Evolutionary conservation across 768 basidiomycete species (phyloP).

Genomic region (Xerocomus spinulosus): DNA sequence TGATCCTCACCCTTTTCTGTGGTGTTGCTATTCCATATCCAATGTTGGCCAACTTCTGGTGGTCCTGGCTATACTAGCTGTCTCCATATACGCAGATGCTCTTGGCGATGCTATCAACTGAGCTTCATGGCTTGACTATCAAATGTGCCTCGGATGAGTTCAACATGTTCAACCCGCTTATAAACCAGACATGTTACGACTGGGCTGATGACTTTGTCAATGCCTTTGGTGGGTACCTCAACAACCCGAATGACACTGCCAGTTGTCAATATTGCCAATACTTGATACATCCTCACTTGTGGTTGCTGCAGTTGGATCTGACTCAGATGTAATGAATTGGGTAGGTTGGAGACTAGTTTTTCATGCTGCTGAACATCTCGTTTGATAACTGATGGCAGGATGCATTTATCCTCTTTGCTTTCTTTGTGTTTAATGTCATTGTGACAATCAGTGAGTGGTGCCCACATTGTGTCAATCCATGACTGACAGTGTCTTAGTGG

Average conservation of each 20-base stretch:
- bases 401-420: slow-evolving; percentile 60
- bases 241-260: slow-evolving; percentile 55
- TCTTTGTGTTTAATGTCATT: slow-evolving; percentile 67
- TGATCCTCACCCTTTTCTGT: slow-evolving; percentile 68
- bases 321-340: background rate
- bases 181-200: slow-evolving; percentile 62
- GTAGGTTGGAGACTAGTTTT: slow-evolving; percentile 66
- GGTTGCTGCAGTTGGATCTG: background rate
- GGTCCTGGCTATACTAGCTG: slow-evolving; percentile 72
- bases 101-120: slow-evolving; percentile 71
- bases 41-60: slow-evolving; percentile 61
- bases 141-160: slow-evolving; percentile 67
- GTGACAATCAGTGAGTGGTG: slow-evolving; percentile 54
- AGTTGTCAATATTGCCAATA: slow-evolving; percentile 75
- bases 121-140: slow-evolving; percentile 67
- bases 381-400: slow-evolving; percentile 66
- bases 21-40: slow-evolving; percentile 76
- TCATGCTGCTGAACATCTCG: slow-evolving; percentile 58
- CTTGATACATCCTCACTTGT: slow-evolving; percentile 23
- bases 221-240: slow-evolving; percentile 67
- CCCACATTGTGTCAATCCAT: slow-evolving; percentile 16
- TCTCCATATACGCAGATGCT: slow-evolving; percentile 68
- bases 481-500: slow-evolving; percentile 35
- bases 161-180: slow-evolving; percentile 64
- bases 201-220: slow-evolving; percentile 70